phyloP scores from a whole-genome alignment of 2,329 filamentous ascomycete species.

The Claviceps spartinae region DNA sequence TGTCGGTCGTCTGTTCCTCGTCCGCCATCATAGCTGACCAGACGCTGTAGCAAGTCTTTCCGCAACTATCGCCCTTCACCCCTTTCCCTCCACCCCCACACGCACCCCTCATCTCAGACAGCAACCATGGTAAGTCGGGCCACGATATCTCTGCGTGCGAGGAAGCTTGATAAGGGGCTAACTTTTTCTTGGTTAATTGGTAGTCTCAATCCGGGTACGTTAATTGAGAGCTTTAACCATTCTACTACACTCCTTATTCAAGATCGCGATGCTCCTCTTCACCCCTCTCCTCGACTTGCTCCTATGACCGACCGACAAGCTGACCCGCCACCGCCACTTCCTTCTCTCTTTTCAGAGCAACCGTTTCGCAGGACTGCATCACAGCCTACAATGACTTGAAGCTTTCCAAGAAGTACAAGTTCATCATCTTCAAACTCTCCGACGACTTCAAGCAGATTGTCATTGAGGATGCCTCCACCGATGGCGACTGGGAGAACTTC shows the following conservation, averaged over 20 bases:
- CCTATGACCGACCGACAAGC: slow-evolving; percentile 8
- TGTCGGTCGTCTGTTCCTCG: background rate
- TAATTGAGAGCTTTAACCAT: background rate
- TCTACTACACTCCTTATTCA: background rate
- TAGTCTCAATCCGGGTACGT: slow-evolving; percentile 60
- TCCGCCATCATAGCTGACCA: background rate
- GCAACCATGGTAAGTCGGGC: slow-evolving; percentile 26
- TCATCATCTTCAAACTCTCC: slow-evolving; percentile 78
- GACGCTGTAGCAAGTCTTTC: background rate
- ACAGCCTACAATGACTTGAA: slow-evolving; percentile 67
- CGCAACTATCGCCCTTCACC: slow-evolving; percentile 11
- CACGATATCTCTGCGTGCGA: background rate
- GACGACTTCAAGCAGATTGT: slow-evolving; percentile 74
- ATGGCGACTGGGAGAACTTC: slow-evolving; percentile 58
- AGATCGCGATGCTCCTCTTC: background rate
- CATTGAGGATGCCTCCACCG: slow-evolving; percentile 57
- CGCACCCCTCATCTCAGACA: slow-evolving; percentile 17
- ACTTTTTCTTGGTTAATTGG: slow-evolving; percentile 1
- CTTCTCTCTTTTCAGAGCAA: slow-evolving; percentile 39
- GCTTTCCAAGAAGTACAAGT: slow-evolving; percentile 70
- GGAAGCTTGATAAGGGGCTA: background rate
- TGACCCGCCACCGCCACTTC: background rate
- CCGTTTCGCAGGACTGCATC: slow-evolving; percentile 59
- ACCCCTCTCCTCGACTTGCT: background rate
- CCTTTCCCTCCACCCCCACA: slow-evolving; percentile 11